Percentiles rank a stretch among this genome's conserved stretches.
Conservation (phyloP, 2,329 filamentous ascomycete genomes). For the Leptographium flavum region DNA sequence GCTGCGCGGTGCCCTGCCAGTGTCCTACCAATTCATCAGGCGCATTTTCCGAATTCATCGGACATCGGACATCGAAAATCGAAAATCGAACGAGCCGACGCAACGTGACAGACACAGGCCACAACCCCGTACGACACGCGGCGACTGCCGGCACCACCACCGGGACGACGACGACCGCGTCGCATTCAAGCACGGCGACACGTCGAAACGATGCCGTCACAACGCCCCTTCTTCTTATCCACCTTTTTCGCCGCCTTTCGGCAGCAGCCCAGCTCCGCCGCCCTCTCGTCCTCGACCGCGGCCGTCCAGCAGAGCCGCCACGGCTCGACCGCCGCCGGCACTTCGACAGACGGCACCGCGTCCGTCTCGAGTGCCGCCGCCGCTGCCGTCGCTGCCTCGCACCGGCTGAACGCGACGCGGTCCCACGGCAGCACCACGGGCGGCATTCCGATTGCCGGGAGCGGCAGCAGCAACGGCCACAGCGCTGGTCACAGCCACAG, state of each 20-base stretch:
- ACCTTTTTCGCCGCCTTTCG: constrained; percentile 42
- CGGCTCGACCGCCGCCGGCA: constrained; percentile 6
- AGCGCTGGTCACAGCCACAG: not conserved
- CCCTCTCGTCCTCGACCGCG: constrained; percentile 10
- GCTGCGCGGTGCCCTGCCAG: too few relatives aligned
- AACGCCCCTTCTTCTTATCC: constrained; percentile 41
- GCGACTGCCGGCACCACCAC: too few relatives aligned
- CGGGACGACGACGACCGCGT: not conserved
- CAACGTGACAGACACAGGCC: too few relatives aligned
- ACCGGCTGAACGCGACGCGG: constrained; percentile 8
- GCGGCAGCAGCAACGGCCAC: not conserved
- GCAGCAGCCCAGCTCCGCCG: constrained; percentile 25
- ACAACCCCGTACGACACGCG: too few relatives aligned
- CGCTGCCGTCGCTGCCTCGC: constrained; percentile 8
- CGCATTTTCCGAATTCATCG: too few relatives aligned
- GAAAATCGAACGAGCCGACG: too few relatives aligned
- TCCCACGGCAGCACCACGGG: not conserved
- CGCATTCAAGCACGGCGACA: not conserved
- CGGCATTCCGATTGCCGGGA: not conserved
- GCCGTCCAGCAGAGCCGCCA: constrained; percentile 24
- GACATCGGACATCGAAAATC: too few relatives aligned
- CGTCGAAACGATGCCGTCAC: constrained; percentile 31
- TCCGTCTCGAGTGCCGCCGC: constrained; percentile 10
- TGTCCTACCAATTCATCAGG: too few relatives aligned
- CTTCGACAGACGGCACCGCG: constrained; percentile 11